Conservation (phyloP, 805 yeast species). For the Lachancea meyersii region DNA sequence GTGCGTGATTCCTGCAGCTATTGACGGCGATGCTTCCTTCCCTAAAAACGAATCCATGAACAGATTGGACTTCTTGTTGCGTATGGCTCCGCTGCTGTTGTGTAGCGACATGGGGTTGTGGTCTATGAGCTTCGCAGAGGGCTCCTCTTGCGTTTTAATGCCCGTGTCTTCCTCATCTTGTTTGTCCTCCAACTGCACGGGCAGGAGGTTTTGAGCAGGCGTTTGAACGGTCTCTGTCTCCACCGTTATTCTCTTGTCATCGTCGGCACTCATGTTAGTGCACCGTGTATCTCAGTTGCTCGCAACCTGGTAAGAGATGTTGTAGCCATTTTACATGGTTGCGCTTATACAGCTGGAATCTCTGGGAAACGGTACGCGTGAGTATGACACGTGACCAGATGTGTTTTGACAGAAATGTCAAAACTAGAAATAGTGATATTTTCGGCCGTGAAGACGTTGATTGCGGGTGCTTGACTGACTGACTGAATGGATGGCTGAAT, state of each 20-base stretch:
- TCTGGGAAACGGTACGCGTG: no score
- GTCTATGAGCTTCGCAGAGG: constrained; percentile 27
- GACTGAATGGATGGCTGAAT: no score
- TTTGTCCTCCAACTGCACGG: constrained; percentile 23
- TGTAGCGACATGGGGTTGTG: constrained; percentile 28
- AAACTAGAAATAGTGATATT: no score
- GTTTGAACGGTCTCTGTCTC: constrained; percentile 60
- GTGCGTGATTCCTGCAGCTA: constrained; percentile 1
- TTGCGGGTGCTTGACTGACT: no score
- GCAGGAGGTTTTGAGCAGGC: constrained; percentile 31
- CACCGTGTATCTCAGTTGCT: no score
- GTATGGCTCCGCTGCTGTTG: constrained; percentile 26
- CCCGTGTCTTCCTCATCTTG: constrained; percentile 13
- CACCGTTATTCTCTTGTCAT: constrained; percentile 42
- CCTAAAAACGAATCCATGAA: constrained; percentile 20
- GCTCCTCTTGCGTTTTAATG: constrained; percentile 6
- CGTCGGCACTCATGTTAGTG: constrained; percentile 22
- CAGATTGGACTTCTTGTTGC: constrained; percentile 35
- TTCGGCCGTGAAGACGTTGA: no score
- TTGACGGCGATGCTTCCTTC: constrained; percentile 5
- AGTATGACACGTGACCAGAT: no score
- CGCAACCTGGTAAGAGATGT: no score
- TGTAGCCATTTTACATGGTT: no score
- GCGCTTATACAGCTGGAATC: no score
- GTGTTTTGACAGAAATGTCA: no score